Evolutionary conservation across 2,329 filamentous ascomycete species (phyloP), one percentile per base, ranked within the genome.

Genomic region (Neocatenulostroma microsporum): DNA sequence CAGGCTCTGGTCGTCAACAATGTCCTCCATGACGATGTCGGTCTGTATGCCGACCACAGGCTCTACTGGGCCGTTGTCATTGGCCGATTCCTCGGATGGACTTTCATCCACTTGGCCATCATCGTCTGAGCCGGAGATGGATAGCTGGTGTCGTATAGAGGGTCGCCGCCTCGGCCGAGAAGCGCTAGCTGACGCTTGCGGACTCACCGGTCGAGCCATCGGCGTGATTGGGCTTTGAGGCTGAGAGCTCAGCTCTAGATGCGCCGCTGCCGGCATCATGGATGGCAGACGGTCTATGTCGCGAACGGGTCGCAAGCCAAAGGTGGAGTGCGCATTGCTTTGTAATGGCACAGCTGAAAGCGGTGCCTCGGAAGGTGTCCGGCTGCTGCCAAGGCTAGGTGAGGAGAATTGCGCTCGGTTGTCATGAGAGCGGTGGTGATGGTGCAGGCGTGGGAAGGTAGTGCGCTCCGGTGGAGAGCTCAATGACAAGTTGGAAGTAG

Each of bases 181-280:
- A 4, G 69, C 65, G 3, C 73, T 68, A 2, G 70, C 71, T 15
- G 71, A 40, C 28, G 58, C 53, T 39, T 59, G 54, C 18, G 62
- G 61, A 40, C 61, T 66, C 20, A 52, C 56, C 52, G 64, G 44
- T 38, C 63, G 81, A 33, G 69, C 64, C 18, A 78, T 68, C 1
- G 87, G 87, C 1, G 87, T 94, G 5, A 85, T 91, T 1, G 87
- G 87, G 10, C 87, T 95, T 39, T 88, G 84, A 7, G 91, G 91
- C 57, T 94, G 88, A n/a, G 89, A 95, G 27, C 75, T 74, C 36
- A 87, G 65, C 36, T 82, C 80, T 9, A 74, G 70, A 45, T 82
- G 75, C n/a, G n/a, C n/a, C 36, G 80, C 68, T 26, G 80, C 74
- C 5, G 82, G 76, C 29, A 81, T 70, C 80, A 91, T 93, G 35